phyloP scores from a whole-genome alignment of 106 monocot genomes.

The Phalaenopsis aphrodite region DNA sequence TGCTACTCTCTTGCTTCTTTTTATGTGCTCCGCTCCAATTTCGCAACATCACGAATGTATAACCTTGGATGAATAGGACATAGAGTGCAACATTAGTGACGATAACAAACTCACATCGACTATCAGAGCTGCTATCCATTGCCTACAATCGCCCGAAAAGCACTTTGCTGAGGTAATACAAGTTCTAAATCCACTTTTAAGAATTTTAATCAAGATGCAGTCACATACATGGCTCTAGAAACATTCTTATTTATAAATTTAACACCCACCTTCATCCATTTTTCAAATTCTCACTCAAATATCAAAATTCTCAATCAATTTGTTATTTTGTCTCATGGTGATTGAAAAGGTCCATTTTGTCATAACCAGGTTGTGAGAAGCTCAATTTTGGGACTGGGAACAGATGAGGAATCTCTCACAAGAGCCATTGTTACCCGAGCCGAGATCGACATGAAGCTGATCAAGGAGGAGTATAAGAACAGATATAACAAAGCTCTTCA shows the following conservation, averaged over 20 bases:
- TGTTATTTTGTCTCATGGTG: not conserved
- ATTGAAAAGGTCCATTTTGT: not conserved
- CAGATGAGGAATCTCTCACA: conserved; percentile 61
- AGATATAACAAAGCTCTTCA: conserved; percentile 39
- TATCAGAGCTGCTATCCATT: conserved; percentile 36
- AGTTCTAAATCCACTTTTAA: not conserved
- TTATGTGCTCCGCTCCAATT: too few species aligned
- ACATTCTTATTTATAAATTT: too few species aligned
- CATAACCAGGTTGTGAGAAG: conserved; percentile 36
- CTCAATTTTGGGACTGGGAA: conserved; percentile 54
- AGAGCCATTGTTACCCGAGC: conserved; percentile 56
- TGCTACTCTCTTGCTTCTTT: too few species aligned
- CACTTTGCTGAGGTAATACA: conserved; percentile 65
- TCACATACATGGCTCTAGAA: too few species aligned
- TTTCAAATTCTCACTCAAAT: too few species aligned
- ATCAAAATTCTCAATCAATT: not conserved
- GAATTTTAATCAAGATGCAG: not conserved
- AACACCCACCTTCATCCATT: too few species aligned
- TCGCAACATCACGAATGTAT: too few species aligned
- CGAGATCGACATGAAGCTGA: conserved; percentile 61
- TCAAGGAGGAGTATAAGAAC: conserved; percentile 55
- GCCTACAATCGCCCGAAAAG: conserved; percentile 51
- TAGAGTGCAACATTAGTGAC: conserved; percentile 17
- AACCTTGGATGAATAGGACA: conserved; percentile 27
- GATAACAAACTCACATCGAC: conserved; percentile 13